Base-by-base conservation (phyloP, 2,329 filamentous ascomycete genomes). In the Neofusicoccum kwambonambiense region DNA sequence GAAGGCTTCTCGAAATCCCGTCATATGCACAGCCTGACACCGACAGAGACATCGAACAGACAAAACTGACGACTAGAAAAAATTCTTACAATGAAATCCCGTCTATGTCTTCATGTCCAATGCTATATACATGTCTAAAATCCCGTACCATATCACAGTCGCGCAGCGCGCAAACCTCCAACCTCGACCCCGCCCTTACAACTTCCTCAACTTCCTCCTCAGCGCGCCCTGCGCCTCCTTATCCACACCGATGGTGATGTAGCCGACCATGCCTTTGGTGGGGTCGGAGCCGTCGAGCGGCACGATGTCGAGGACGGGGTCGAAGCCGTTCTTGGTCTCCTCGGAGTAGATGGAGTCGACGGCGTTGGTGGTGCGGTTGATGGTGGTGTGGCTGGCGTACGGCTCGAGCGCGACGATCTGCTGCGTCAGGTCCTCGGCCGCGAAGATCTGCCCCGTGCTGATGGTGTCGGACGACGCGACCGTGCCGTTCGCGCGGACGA, bases 241-340 rank as follows among this genome's bases (percentile, higher is more conserved):
- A 22, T 77, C 72, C 17, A 76, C 71, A 6, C 74, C 75, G n/a
- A 78, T 69, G 1, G 74, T 78, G 31, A 78, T 72, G 44, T 78
- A 78, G 1, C 73, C 74, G 42, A 78, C 69, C 68, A 78, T 70
- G 0, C 76, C 76, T 42, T 60, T 60, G 3, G 56, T 49, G 31
- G 37, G 27, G 3, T 60, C 56, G 9, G 22, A 15, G 35, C 47
- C 58, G 11, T 50, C 58, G 2, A 62, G 17, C 34, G 58, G 44
- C 35, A 62, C 45, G 45, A 62, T 51, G 19, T 41, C 31, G 12
- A 51, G 17, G 4, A 62, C 56, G 0, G 77, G 76, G 41, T 74
- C 71, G 42, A 68, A 78, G 5, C 75, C 75, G 47, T 68, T 68
- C 4, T 65, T 68, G 0, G 54, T 60, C 35, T 69, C 67, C 1